Evolutionary conservation across 83 land plant species (phyloP).

Genomic region (Isoetes engelmannii): DNA sequence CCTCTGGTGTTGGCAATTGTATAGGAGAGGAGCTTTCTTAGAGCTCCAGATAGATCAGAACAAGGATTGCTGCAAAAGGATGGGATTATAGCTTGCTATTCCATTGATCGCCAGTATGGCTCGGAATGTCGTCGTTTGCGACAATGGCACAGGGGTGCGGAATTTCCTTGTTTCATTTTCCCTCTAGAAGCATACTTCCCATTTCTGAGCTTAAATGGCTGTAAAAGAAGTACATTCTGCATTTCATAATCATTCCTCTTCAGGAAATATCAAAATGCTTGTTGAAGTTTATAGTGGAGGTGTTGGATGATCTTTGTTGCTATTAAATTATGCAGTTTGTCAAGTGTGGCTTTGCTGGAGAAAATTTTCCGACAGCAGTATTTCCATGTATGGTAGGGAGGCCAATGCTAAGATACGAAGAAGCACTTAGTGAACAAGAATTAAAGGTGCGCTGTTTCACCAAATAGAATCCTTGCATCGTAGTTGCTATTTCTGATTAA

Average conservation of each 20-base stretch:
- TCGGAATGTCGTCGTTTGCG: constrained; percentile 38
- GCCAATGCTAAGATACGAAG: constrained; percentile 89
- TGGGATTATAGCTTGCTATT: background rate
- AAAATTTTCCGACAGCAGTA: constrained; percentile 93
- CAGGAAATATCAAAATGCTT: background rate
- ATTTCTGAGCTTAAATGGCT: background rate
- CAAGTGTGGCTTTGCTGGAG: constrained; percentile 98
- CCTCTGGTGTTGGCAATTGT: too few species aligned
- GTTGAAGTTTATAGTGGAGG: background rate
- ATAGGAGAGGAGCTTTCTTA: too few species aligned
- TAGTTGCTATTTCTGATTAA: too few species aligned
- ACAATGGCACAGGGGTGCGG: constrained; percentile 51
- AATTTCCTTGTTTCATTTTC: background rate
- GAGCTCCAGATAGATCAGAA: too few species aligned
- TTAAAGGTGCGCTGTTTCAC: constrained; percentile 40
- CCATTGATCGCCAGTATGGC: background rate
- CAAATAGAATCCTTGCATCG: too few species aligned
- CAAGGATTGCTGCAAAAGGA: background rate
- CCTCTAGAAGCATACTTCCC: background rate
- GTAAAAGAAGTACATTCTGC: background rate
- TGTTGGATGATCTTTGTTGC: background rate
- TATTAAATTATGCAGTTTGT: constrained; percentile 68
- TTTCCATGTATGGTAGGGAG: constrained; percentile 95
- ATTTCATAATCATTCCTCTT: background rate
- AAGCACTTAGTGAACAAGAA: constrained; percentile 74